phyloP scores from a whole-genome alignment of 257 asterid genomes.

The Knoxia roxburghii region DNA sequence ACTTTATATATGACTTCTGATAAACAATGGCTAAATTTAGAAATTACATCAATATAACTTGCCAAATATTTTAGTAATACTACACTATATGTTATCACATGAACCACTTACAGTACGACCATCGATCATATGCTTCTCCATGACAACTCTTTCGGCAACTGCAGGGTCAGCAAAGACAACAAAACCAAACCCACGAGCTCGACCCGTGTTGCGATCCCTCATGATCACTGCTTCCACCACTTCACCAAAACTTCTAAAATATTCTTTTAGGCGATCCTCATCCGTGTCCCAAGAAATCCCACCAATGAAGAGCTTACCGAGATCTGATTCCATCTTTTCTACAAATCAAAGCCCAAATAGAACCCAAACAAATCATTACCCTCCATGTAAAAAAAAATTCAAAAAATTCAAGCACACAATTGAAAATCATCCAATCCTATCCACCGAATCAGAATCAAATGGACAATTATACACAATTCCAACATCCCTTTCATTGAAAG shows the following conservation, averaged over 20 bases:
- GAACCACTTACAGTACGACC: slow-evolving; percentile 58
- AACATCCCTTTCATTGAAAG: not conserved
- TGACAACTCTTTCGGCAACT: slow-evolving; percentile 73
- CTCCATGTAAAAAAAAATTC: slow-evolving; percentile 14
- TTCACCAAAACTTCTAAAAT: slow-evolving; percentile 62
- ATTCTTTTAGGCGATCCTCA: slow-evolving; percentile 71
- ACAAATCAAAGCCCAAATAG: slow-evolving; percentile 20
- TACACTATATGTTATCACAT: slow-evolving; percentile 11
- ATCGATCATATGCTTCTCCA: slow-evolving; percentile 74
- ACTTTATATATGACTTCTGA: not conserved
- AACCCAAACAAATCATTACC: slow-evolving; percentile 3
- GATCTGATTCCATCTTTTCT: slow-evolving; percentile 77
- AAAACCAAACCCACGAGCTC: slow-evolving; percentile 89
- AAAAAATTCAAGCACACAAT: slow-evolving; percentile 4
- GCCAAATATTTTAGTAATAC: not conserved
- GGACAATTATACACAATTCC: slow-evolving; percentile 10
- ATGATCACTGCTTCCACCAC: slow-evolving; percentile 83
- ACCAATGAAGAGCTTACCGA: slow-evolving; percentile 80
- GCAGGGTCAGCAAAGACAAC: slow-evolving; percentile 63
- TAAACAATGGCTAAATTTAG: not conserved
- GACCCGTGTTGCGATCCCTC: slow-evolving; percentile 76
- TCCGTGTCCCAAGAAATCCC: slow-evolving; percentile 97
- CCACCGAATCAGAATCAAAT: slow-evolving; percentile 14
- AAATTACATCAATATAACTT: not conserved
- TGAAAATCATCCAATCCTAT: slow-evolving; percentile 12